Evolutionary conservation across 148 eudicot genomes (phyloP).

Genomic region (Nepenthes gracilis): DNA sequence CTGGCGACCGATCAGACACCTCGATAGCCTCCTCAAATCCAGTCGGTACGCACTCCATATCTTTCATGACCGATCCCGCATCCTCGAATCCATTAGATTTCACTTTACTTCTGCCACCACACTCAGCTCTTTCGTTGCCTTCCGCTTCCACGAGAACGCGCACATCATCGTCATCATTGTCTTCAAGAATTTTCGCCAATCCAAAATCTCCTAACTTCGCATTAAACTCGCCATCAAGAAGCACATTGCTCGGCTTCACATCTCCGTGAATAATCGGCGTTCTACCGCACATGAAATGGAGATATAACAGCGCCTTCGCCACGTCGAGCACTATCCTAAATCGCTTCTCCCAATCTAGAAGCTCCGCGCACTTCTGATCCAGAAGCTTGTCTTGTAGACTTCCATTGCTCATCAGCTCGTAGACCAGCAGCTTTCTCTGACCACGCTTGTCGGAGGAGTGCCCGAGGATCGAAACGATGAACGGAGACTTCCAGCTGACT

Average conservation of each 20-base stretch:
- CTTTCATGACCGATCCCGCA: slow-evolving; percentile 44
- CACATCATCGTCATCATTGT: slow-evolving; percentile 20
- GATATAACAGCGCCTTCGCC: slow-evolving; percentile 50
- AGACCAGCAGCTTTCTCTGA: slow-evolving; percentile 39
- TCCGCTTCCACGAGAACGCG: slow-evolving; percentile 18
- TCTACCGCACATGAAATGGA: slow-evolving; percentile 45
- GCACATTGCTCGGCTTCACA: slow-evolving; percentile 76
- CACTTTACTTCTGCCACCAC: slow-evolving; percentile 1
- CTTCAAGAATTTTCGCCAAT: slow-evolving; percentile 43
- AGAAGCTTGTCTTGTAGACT: slow-evolving; percentile 75
- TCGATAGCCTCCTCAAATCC: slow-evolving; percentile 15
- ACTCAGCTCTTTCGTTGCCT: slow-evolving; percentile 5
- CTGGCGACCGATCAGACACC: slow-evolving; percentile 46
- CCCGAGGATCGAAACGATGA: slow-evolving; percentile 50
- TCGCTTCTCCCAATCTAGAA: slow-evolving; percentile 49
- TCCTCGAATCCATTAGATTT: slow-evolving; percentile 20
- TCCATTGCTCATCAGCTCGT: slow-evolving; percentile 76
- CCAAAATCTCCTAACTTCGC: slow-evolving; percentile 92
- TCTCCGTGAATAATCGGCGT: slow-evolving; percentile 71
- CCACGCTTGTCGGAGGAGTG: slow-evolving; percentile 27
- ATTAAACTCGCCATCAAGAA: slow-evolving; percentile 47
- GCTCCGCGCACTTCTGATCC: slow-evolving; percentile 48
- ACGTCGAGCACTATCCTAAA: slow-evolving; percentile 30
- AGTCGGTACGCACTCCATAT: slow-evolving; percentile 47
- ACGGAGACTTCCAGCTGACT: slow-evolving; percentile 16